Evolutionary conservation across 352 stramenopile genomes (phyloP).

Genomic region (Phytophthora capsici): DNA sequence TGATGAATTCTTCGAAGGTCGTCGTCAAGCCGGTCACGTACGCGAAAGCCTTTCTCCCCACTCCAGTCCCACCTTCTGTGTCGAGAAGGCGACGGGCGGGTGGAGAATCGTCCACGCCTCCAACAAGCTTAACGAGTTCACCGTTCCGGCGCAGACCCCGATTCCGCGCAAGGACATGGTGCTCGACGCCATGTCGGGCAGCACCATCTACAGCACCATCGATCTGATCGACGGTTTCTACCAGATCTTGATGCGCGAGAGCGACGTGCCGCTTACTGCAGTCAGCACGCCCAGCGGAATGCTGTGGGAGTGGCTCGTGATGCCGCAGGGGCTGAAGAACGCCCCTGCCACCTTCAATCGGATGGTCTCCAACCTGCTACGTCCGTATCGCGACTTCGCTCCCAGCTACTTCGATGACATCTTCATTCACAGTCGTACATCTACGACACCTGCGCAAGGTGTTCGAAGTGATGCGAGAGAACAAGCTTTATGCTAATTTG

Average conservation of each 20-base stretch:
- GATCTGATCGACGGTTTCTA: constrained; percentile 21
- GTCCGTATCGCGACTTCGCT: background rate
- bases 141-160: background rate
- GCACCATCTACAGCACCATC: constrained; percentile 3
- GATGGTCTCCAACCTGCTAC: background rate
- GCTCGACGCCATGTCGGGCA: background rate
- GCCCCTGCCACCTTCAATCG: too few species aligned
- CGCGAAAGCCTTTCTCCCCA: background rate
- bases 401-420: constrained; percentile 1
- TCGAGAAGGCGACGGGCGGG: background rate
- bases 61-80: background rate
- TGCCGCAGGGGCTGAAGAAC: constrained; percentile 29
- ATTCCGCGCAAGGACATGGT: constrained; percentile 12
- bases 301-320: constrained; percentile 43
- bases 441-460: background rate
- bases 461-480: background rate
- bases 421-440: background rate
- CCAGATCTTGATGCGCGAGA: constrained; percentile 20
- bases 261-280: constrained; percentile 32
- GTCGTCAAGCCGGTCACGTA: background rate
- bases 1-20: background rate
- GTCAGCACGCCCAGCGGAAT: constrained; percentile 35
- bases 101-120: constrained; percentile 1
- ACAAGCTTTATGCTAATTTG: constrained; percentile 1
- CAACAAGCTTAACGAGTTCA: background rate